Evolutionary conservation across 345 rosid genomes (phyloP), one percentile per base, ranked within the genome.

Genomic region (Aurinia saxatilis): DNA sequence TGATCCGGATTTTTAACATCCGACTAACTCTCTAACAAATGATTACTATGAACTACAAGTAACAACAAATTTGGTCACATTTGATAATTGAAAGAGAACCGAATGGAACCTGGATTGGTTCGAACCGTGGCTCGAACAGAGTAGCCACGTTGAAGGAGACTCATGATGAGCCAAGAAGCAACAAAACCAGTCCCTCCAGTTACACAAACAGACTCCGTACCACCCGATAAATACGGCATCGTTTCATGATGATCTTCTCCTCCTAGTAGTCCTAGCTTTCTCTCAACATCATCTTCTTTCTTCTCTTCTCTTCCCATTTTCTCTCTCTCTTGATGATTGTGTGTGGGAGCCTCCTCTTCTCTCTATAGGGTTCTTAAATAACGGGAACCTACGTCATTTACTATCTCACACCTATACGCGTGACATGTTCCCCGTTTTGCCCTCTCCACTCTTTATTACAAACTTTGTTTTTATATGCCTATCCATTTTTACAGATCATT

Each of bases 121-220:
- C 83, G 71, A 48, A 83, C 73, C 4, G 88, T 83, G 75, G 88
- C 63, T 9, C 63, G 69, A 35, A 83, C 88, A 7, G 60, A 59
- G 73, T 80, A 83, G 31, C 83, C 85, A 29, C 47, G 81, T 31
- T 73, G 68, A 21, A 83, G 81, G 19, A 83, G 80, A 65, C 73
- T 68, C 83, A 60, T 78, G 75, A 80, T 78, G 23, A 83, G 78
- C 83, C 83, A 80, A 21, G 88, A 83, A 27, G 74, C 85, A 31
- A 83, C 21, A 60, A 72, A 83, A 9, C 85, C 85, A 6, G 83
- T 74, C 1, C 83, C 82, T 1, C 85, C 88, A 7, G 88, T 83
- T 8, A 83, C 85, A 49, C 88, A 78, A 31, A 83, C 80, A 8
- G 19, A 68, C 27, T 70, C 82, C 36, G 66, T 57, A 12, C 62